phyloP scores from a whole-genome alignment of 2,329 filamentous ascomycete genomes.

The Tolypocladium nubicola region DNA sequence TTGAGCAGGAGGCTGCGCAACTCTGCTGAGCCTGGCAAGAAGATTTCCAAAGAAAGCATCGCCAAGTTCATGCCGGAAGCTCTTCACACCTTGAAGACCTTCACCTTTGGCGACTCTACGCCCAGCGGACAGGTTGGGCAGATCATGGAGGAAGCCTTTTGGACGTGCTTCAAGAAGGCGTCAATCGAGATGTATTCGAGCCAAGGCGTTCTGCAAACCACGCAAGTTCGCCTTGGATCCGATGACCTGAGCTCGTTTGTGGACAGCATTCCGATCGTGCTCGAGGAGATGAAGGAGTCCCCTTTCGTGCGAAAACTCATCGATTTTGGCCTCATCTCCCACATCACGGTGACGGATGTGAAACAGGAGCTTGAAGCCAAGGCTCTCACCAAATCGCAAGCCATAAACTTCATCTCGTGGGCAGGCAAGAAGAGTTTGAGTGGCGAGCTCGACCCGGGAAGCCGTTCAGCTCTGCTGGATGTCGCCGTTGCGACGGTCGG shows the following conservation, averaged over 20 bases:
- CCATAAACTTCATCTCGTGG: constrained; percentile 80
- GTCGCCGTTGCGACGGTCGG: constrained; percentile 67
- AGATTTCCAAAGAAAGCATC: constrained; percentile 53
- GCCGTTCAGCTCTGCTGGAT: constrained; percentile 60
- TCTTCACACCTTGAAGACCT: constrained; percentile 75
- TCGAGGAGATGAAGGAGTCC: constrained; percentile 62
- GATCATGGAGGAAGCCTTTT: constrained; percentile 90
- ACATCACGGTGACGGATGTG: constrained; percentile 81
- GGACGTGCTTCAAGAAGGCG: constrained; percentile 76
- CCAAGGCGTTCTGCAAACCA: constrained; percentile 74
- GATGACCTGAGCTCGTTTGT: constrained; percentile 63
- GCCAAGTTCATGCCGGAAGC: constrained; percentile 64
- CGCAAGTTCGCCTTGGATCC: constrained; percentile 67
- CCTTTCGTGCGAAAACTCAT: constrained; percentile 71
- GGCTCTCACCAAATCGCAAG: constrained; percentile 67
- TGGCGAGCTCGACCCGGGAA: constrained; percentile 62
- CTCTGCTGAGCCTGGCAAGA: constrained; percentile 31
- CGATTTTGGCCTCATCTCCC: constrained; percentile 76
- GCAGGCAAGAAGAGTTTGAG: constrained; percentile 58
- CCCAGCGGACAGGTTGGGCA: constrained; percentile 75
- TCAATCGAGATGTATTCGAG: constrained; percentile 84
- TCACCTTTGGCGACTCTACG: constrained; percentile 81
- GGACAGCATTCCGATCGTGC: constrained; percentile 77
- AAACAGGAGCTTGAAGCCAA: constrained; percentile 72
- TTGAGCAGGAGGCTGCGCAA: constrained; percentile 51